Evolutionary conservation across 768 basidiomycete species (phyloP), one percentile per base, ranked within the genome.

Genomic region (Albatrellus ellisii): DNA sequence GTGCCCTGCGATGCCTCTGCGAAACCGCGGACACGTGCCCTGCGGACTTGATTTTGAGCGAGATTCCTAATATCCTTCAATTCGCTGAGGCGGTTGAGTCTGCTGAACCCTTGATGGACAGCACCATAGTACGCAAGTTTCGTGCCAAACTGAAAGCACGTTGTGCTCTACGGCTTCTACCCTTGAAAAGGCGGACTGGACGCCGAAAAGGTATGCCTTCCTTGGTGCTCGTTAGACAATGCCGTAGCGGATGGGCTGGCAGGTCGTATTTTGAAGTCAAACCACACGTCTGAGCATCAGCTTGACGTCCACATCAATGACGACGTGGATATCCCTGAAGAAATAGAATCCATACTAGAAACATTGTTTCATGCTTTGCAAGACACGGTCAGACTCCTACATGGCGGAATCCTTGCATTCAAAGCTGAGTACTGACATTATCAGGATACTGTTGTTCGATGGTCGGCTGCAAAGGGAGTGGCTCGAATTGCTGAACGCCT

Each of bases 391-490:
- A 27, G 59, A 31, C n/a, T n/a, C n/a, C n/a, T n/a, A 37, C 14
- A 14, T 36, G 10, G n/a, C n/a, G 7, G 15, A 14, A n/a, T 8
- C 31, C 2, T 34, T 37, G 20, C n/a, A 26, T 6, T 27, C 5
- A 50, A 11, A 50, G 21, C 0, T 47, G n/a, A 27, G 28, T 21
- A 6, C 28, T 41, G 35, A 45, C 46, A 18, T 24, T 26, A 42
- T 46, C 33, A 98, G 92, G 92, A 95, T 53, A 97, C 94, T 0
- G 67, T 91, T 21, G 89, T 98, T 10, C 82, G 95, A 38, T 97
- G 88, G 75, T 90, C 94, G 11, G 76, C 89, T 4, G 86, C 95
- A 8, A 99, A 98, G 60, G 86, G 85, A 28, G 63, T 97, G 7
- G 85, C 91, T 6, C 77, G 91, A 6, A 72, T 97, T 34, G 70